Percentiles rank a stretch among this genome's conserved stretches.
phyloP scores from a whole-genome alignment of 202 grass and related monocot genomes.

The Bolboschoenoplectus hybrid region DNA sequence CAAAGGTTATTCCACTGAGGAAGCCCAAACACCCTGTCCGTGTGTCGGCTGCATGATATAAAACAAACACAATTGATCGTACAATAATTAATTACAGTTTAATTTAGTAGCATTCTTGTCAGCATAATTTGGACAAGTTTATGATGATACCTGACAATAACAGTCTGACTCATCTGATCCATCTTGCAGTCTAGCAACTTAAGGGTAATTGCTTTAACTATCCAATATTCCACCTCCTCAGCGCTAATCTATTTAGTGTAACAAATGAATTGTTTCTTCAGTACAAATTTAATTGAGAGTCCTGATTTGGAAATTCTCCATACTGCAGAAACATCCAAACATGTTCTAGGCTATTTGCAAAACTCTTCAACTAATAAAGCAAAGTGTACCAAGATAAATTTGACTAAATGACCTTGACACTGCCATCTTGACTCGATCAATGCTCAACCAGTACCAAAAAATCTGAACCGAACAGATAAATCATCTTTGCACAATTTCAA shows the following conservation, averaged over 20 bases:
- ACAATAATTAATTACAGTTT: neutral
- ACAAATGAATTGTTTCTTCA: slow-evolving; percentile 32
- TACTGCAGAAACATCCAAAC: neutral
- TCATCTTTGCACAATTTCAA: slow-evolving; percentile 1
- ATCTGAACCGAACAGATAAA: neutral
- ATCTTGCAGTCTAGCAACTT: slow-evolving; percentile 89
- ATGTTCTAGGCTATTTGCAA: slow-evolving; percentile 4
- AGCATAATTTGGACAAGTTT: slow-evolving; percentile 40
- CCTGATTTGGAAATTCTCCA: neutral
- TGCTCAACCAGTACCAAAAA: neutral
- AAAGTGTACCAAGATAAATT: neutral
- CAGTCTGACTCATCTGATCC: slow-evolving; percentile 58
- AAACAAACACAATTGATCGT: slow-evolving; percentile 28
- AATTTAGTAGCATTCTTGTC: neutral
- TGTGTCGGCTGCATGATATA: slow-evolving; percentile 65
- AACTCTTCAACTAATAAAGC: neutral
- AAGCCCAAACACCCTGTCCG: slow-evolving; percentile 66
- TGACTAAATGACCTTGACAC: neutral
- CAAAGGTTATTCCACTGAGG: slow-evolving; percentile 82
- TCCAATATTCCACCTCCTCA: slow-evolving; percentile 88
- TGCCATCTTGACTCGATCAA: slow-evolving; percentile 19
- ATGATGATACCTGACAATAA: slow-evolving; percentile 54
- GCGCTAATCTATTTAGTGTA: slow-evolving; percentile 68
- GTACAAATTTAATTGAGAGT: neutral
- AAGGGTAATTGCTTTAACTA: slow-evolving; percentile 86